Base-by-base conservation (phyloP, 257 asterid genomes). In the Thymus quinquecostatus region DNA sequence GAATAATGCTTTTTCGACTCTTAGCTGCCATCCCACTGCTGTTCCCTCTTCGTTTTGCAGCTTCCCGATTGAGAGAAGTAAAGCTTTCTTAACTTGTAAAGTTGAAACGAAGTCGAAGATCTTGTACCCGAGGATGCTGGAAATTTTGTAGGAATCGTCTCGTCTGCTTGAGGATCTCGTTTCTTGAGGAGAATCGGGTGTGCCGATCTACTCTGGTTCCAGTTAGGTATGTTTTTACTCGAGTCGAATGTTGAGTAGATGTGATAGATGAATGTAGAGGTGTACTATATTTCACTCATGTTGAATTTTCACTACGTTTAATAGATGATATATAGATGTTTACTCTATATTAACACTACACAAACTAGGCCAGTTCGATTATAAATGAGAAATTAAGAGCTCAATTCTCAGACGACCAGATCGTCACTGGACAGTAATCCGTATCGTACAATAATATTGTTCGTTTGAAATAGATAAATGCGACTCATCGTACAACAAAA, bases 1-100 rank as follows among this genome's bases (percentile, higher is more conserved):
- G 75, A 81, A 53, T 79, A 74, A 77, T 59, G 48, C 58, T 30
- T 47, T 40, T 11, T 44, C 49, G 36, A 71, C 54, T 49, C 36
- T 21, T 60, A 9, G 14, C 47, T 62, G 9, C 41, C 38, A 49
- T 27, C 7, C 54, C 7, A 30, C 60, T 32, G n/a, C 7, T 32
- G n/a, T 38, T 7, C 6, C 1, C 41, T 38, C 41, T 38, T 38
- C 41, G 41, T 4, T 38, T 38, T 38, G 41, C 41, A 38, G 41
- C 41, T 38, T 38, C 41, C 41, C 57, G 50, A 45, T 45, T 45
- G 12, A 8, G 50, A 45, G 50, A 45, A 45, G 12, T 9, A 45
- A 28, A 49, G 29, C 55, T 49, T 49, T 49, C 21, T 5, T 13
- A 49, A 49, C 9, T 49, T 49, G 28, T 49, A 49, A 49, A 49